Evolutionary conservation across 139 green algal genomes (phyloP).

Genomic region (Dunaliella primolecta): DNA sequence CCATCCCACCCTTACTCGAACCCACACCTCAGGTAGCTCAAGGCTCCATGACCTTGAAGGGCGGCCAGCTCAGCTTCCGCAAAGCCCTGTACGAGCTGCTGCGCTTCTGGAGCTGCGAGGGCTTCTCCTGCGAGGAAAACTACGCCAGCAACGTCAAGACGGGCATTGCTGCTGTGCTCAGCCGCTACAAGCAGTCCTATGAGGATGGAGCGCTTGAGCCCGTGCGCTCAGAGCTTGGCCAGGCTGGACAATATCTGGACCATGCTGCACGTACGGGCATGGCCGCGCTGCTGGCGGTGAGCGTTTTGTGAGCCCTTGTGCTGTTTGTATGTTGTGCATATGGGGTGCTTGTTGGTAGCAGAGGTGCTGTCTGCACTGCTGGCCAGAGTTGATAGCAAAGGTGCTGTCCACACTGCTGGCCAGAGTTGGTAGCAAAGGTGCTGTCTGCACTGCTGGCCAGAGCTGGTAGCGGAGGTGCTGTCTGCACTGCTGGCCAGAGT

Average conservation of each 20-base stretch:
- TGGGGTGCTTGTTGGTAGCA: too few species aligned
- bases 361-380: too few species aligned
- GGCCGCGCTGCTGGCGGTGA: constrained; percentile 69
- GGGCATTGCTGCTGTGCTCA: constrained; percentile 15
- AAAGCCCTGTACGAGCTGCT: not conserved
- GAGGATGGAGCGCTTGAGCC: constrained; percentile 8
- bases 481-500: too few species aligned
- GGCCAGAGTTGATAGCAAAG: too few species aligned
- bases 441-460: too few species aligned
- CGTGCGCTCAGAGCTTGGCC: constrained; percentile 44
- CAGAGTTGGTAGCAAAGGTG: too few species aligned
- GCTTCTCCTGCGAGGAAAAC: not conserved
- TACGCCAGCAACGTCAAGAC: not conserved
- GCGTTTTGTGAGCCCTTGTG: not conserved
- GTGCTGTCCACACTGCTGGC: too few species aligned
- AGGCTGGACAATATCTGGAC: constrained; percentile 58
- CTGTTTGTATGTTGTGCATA: too few species aligned
- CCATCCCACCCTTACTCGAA: too few species aligned
- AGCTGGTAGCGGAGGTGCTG: too few species aligned
- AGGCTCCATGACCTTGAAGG: not conserved
- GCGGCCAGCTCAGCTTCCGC: not conserved
- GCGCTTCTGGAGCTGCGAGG: not conserved
- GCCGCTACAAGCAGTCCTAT: constrained; percentile 20
- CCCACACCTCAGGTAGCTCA: too few species aligned
- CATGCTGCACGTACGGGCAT: constrained; percentile 58